phyloP scores from a whole-genome alignment of 768 basidiomycete species.

The Cubamyces sp. region DNA sequence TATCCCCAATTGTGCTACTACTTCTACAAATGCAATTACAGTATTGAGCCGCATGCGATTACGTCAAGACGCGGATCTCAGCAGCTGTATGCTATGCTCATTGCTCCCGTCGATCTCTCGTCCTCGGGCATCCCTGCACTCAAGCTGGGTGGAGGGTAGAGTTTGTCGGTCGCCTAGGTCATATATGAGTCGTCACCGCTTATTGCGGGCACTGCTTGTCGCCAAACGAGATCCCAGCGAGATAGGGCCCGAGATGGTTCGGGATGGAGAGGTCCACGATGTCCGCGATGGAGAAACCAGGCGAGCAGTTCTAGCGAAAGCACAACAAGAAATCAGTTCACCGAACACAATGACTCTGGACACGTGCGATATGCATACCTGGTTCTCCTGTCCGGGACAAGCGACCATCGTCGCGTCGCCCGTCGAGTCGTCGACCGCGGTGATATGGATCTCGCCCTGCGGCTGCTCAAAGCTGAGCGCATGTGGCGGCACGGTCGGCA shows the following conservation, averaged over 20 bases:
- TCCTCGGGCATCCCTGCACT: background rate
- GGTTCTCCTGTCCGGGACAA: slow-evolving; percentile 37
- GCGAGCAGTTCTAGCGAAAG: slow-evolving; percentile 31
- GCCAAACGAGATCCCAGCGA: slow-evolving; percentile 32
- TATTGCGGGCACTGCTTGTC: slow-evolving; percentile 28
- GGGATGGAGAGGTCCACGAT: slow-evolving; percentile 26
- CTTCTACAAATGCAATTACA: no score
- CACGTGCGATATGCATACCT: slow-evolving; percentile 12
- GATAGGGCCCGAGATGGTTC: slow-evolving; percentile 36
- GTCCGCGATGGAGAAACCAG: slow-evolving; percentile 29
- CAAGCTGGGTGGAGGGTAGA: no score
- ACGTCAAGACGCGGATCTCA: no score
- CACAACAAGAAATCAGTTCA: no score
- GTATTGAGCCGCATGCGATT: no score
- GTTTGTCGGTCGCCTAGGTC: no score
- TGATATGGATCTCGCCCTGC: slow-evolving; percentile 41
- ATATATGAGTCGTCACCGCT: no score
- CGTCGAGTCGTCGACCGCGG: slow-evolving; percentile 20
- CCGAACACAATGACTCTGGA: no score
- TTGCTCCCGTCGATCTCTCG: background rate
- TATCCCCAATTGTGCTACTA: no score
- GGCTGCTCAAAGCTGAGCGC: slow-evolving; percentile 52
- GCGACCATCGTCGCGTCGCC: slow-evolving; percentile 29
- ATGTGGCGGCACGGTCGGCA: slow-evolving; percentile 41
- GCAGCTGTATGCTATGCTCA: no score